Evolutionary conservation across 441 rosid genomes (phyloP).

Genomic region (Erodium moschatum): DNA sequence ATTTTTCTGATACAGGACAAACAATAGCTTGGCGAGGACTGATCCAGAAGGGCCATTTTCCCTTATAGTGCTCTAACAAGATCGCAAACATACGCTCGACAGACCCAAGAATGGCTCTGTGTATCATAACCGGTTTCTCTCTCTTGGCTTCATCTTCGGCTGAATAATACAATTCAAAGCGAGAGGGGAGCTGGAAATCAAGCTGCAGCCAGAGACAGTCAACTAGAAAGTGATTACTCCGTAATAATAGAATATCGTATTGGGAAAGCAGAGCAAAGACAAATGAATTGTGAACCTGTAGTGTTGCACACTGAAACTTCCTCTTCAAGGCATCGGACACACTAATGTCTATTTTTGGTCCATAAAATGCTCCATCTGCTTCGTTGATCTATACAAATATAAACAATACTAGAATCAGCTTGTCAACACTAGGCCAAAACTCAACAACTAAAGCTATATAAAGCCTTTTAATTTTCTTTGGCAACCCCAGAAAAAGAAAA

Average conservation of each 20-base stretch:
- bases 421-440: background rate
- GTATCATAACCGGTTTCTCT: conserved; percentile 87
- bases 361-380: conserved; percentile 98
- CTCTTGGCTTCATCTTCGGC: conserved; percentile 84
- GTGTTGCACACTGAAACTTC: conserved; percentile 90
- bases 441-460: background rate
- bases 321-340: conserved; percentile 92
- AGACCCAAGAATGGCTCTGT: conserved; percentile 92
- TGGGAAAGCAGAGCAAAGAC: conserved; percentile 10
- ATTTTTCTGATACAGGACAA: conserved; percentile 90
- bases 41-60: conserved; percentile 99
- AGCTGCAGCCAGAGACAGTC: conserved; percentile 48
- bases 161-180: conserved; percentile 73
- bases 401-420: background rate
- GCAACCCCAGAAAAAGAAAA: background rate
- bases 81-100: conserved; percentile 97
- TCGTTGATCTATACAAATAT: conserved; percentile 55
- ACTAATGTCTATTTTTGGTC: conserved; percentile 96
- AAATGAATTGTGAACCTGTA: conserved; percentile 51
- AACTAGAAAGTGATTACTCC: conserved; percentile 18
- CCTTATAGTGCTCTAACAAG: conserved; percentile 90
- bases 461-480: background rate
- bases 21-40: conserved; percentile 99
- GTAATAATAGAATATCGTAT: conserved; percentile 4
- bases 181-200: conserved; percentile 91